These are phyloP conservation scores for Cryptosporidium baileyi DNA, from an alignment of 169 alveolate genomes.

Conservation along the genomic window DNA sequence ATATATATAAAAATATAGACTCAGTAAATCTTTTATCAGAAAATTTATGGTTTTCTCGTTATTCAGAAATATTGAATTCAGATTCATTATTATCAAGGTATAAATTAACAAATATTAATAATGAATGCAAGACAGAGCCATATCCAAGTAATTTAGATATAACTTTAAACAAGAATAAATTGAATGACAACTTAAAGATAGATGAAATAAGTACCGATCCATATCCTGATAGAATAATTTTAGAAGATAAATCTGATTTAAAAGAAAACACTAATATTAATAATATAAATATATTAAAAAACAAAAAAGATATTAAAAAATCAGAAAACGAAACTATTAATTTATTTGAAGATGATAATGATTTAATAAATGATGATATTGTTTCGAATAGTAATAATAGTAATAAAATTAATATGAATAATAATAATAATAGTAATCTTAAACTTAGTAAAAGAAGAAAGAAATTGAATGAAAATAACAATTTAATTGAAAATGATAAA, in stretches of 20 bases:
- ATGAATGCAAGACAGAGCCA: conserved; percentile 68
- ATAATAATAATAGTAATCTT: background rate
- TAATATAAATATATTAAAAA: background rate
- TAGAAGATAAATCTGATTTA: background rate
- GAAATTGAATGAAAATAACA: background rate
- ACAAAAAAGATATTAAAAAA: background rate
- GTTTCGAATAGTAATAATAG: conserved; percentile 8
- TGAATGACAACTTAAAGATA: background rate
- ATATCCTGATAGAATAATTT: background rate
- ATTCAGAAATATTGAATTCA: background rate
- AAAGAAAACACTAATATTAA: background rate
- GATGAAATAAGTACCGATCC: conserved; percentile 30
- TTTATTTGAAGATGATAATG: conserved; percentile 20
- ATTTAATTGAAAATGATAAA: background rate
- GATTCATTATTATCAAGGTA: background rate
- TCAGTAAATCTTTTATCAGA: conserved; percentile 3
- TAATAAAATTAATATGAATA: background rate
- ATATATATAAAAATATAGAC: background rate
- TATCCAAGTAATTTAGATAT: conserved; percentile 52
- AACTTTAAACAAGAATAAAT: too few species aligned
- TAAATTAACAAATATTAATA: background rate
- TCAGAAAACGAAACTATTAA: background rate
- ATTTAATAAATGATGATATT: conserved; percentile 5
- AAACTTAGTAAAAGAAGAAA: background rate
- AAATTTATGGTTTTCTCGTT: conserved; percentile 23